Conservation (phyloP, 306 rosid genomes). For the Crotalaria pallida region DNA sequence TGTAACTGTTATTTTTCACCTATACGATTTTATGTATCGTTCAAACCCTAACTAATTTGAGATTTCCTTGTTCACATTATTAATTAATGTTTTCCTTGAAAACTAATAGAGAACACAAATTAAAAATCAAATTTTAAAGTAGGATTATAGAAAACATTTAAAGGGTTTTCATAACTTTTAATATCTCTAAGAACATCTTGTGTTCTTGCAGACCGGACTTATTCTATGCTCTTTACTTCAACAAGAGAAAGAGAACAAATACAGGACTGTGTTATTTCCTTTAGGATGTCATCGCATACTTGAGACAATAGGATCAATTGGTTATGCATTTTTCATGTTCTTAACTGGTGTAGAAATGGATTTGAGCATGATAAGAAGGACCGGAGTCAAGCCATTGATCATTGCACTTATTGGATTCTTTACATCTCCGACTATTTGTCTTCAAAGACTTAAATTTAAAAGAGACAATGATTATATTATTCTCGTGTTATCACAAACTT, state of each 20-base stretch:
- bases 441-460: neutral
- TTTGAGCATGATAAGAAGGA: slow-evolving; percentile 14
- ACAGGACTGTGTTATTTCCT: slow-evolving; percentile 3
- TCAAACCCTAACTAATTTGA: neutral
- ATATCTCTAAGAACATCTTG: neutral
- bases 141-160: neutral
- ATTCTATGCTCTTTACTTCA: slow-evolving; percentile 37
- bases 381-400: slow-evolving; percentile 23
- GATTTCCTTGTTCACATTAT: neutral
- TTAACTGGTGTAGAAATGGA: slow-evolving; percentile 42
- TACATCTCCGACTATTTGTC: neutral
- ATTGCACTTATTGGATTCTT: slow-evolving; percentile 7
- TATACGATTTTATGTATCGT: neutral
- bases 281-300: slow-evolving; percentile 33
- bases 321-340: slow-evolving; percentile 16
- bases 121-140: neutral
- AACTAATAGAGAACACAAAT: neutral
- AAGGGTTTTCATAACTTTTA: neutral
- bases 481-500: slow-evolving; percentile 14
- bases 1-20: too few species aligned
- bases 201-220: slow-evolving; percentile 40
- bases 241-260: neutral
- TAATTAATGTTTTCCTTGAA: neutral
- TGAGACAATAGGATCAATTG: slow-evolving; percentile 11
- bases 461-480: neutral